These are phyloP conservation scores for Neofusicoccum kwambonambiense DNA, from an alignment of 2,329 filamentous ascomycete genomes.

Conservation along the genomic window DNA sequence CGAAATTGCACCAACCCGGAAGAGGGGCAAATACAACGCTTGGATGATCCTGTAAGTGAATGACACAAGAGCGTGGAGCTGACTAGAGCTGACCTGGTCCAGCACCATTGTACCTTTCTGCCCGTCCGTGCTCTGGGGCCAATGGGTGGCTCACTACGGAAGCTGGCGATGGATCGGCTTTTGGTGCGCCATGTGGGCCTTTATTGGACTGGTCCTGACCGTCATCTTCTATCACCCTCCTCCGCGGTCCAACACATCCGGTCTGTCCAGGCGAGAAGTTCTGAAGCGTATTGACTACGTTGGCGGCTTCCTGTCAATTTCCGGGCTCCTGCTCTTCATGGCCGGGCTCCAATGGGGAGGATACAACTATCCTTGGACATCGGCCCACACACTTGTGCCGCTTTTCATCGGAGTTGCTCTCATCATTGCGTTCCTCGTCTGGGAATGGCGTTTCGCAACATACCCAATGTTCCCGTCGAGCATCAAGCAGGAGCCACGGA, in stretches of 20 bases:
- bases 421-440: conserved; percentile 35
- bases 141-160: conserved; percentile 30
- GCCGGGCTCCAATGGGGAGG: conserved; percentile 42
- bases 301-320: conserved; percentile 31
- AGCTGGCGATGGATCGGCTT: conserved; percentile 34
- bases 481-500: conserved; percentile 21
- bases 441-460: conserved; percentile 39
- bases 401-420: conserved; percentile 37
- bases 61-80: not conserved
- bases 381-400: conserved; percentile 37
- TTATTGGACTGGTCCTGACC: conserved; percentile 29
- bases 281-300: conserved; percentile 34
- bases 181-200: conserved; percentile 30
- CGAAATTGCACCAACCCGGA: conserved; percentile 12
- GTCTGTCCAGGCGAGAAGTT: conserved; percentile 30
- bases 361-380: conserved; percentile 40
- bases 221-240: conserved; percentile 29
- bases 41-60: conserved; percentile 11
- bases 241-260: conserved; percentile 32
- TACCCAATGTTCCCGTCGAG: conserved; percentile 41
- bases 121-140: conserved; percentile 31
- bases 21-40: conserved; percentile 15
- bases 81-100: not conserved
- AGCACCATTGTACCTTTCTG: conserved; percentile 35
- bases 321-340: conserved; percentile 36